phyloP scores from a whole-genome alignment of 768 basidiomycete genomes.

The Tylopilus plumbeoviolaceoides region DNA sequence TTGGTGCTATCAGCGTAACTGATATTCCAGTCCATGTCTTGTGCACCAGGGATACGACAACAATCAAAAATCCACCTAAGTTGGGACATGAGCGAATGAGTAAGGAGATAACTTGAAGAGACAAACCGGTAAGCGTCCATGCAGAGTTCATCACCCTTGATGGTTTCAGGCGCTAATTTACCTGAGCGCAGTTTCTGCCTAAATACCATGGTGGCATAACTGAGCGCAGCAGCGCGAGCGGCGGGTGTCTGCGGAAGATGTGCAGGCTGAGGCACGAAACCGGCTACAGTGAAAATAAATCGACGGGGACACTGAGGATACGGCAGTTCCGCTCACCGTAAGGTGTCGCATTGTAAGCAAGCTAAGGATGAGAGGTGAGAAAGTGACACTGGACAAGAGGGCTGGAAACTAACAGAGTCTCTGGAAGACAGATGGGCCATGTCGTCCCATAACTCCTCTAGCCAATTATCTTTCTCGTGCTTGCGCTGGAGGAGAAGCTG shows the following conservation, averaged over 20 bases:
- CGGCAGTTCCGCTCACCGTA: conserved; percentile 54
- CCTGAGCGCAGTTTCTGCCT: conserved; percentile 66
- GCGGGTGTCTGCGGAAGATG: conserved; percentile 58
- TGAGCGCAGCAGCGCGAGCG: conserved; percentile 67
- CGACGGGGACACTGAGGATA: conserved; percentile 4
- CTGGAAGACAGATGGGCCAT: conserved; percentile 76
- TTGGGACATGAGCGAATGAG: neutral
- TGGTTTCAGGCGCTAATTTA: conserved; percentile 54
- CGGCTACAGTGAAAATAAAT: conserved; percentile 45
- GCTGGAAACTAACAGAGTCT: conserved; percentile 57
- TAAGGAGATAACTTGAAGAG: neutral
- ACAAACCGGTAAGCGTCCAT: conserved; percentile 81
- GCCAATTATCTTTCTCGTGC: conserved; percentile 66
- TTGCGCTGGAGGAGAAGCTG: conserved; percentile 53
- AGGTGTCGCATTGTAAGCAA: conserved; percentile 90
- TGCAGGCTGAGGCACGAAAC: conserved; percentile 63
- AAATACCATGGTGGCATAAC: conserved; percentile 70
- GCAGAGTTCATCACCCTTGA: conserved; percentile 68
- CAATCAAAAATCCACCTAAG: conserved; percentile 90
- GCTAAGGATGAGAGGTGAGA: conserved; percentile 36
- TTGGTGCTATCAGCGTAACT: conserved; percentile 52
- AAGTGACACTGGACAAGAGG: neutral
- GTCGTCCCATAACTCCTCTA: conserved; percentile 96
- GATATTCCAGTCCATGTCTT: conserved; percentile 77
- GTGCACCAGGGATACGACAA: conserved; percentile 70